Conservation (phyloP, 805 yeast species). For the Zygotorulaspora chibaensis region DNA sequence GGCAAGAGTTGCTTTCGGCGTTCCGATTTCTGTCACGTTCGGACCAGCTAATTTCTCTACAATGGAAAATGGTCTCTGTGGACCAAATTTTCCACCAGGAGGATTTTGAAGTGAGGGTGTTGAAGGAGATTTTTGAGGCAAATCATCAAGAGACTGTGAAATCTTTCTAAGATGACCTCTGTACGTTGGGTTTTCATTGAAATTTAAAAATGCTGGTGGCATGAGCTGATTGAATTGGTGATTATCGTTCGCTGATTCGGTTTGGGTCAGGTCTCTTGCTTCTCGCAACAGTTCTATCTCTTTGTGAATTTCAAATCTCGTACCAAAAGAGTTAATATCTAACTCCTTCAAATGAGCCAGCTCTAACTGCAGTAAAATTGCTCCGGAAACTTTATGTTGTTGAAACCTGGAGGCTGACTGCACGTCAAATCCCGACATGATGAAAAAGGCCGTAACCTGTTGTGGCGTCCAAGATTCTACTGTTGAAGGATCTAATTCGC, state of each 20-base stretch:
- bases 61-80: conserved; percentile 14
- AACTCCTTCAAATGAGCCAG: conserved; percentile 82
- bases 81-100: background rate
- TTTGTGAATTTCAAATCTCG: conserved; percentile 85
- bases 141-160: conserved; percentile 25
- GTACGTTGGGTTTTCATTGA: conserved; percentile 21
- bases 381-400: conserved; percentile 84
- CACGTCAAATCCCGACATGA: conserved; percentile 65
- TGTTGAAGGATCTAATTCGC: conserved; percentile 43
- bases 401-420: conserved; percentile 75
- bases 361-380: conserved; percentile 79
- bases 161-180: conserved; percentile 19
- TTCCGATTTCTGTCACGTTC: background rate
- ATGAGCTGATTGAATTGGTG: conserved; percentile 31
- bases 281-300: conserved; percentile 69
- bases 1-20: conserved; percentile 5
- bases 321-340: conserved; percentile 90
- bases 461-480: conserved; percentile 75
- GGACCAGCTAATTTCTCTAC: background rate
- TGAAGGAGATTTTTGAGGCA: conserved; percentile 10
- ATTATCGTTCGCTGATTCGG: background rate
- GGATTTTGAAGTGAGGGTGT: background rate
- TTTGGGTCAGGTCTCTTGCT: background rate
- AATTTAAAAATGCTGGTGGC: conserved; percentile 40
- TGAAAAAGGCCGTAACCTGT: conserved; percentile 77